Evolutionary conservation across 2,329 filamentous ascomycete genomes (phyloP).

Genomic region (Ascochyta lentis): DNA sequence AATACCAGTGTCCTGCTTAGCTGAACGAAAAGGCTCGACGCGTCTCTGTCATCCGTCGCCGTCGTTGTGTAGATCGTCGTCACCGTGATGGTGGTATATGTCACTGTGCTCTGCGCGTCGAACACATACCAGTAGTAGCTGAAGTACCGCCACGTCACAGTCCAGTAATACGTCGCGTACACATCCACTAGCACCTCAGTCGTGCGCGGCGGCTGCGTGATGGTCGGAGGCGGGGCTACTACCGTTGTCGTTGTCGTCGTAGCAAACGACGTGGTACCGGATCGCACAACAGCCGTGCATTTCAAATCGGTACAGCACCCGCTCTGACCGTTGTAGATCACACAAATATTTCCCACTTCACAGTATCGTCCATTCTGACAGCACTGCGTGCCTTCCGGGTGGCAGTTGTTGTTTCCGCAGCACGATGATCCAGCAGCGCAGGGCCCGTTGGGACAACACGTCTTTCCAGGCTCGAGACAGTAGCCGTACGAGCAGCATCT

Average conservation of each 20-base stretch:
- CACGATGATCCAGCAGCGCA: slow-evolving; percentile 17
- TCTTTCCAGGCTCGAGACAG: slow-evolving; percentile 23
- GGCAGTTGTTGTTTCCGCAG: slow-evolving; percentile 21
- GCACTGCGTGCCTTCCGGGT: slow-evolving; percentile 18
- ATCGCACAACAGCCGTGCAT: slow-evolving; percentile 23
- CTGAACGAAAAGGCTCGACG: slow-evolving; percentile 16
- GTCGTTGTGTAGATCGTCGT: slow-evolving; percentile 27
- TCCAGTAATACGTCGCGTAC: slow-evolving; percentile 24
- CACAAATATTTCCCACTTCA: slow-evolving; percentile 25
- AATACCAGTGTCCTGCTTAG: slow-evolving; percentile 21
- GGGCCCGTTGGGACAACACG: slow-evolving; percentile 22
- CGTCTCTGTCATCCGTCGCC: slow-evolving; percentile 18
- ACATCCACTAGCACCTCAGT: slow-evolving; percentile 9
- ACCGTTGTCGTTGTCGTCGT: slow-evolving; percentile 1
- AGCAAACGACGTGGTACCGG: slow-evolving; percentile 19
- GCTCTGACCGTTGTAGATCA: slow-evolving; percentile 11
- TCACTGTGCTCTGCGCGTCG: slow-evolving; percentile 17
- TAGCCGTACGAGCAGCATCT: slow-evolving; percentile 25
- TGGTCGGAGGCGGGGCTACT: not conserved
- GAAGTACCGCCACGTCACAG: slow-evolving; percentile 27
- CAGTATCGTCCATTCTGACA: slow-evolving; percentile 21
- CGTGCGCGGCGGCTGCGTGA: slow-evolving; percentile 18
- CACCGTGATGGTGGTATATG: slow-evolving; percentile 19
- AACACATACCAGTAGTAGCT: slow-evolving; percentile 23
- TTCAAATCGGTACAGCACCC: slow-evolving; percentile 27